These are phyloP conservation scores for Collybiopsis luxurians DNA, from an alignment of 768 basidiomycete species.

Conservation along the genomic window DNA sequence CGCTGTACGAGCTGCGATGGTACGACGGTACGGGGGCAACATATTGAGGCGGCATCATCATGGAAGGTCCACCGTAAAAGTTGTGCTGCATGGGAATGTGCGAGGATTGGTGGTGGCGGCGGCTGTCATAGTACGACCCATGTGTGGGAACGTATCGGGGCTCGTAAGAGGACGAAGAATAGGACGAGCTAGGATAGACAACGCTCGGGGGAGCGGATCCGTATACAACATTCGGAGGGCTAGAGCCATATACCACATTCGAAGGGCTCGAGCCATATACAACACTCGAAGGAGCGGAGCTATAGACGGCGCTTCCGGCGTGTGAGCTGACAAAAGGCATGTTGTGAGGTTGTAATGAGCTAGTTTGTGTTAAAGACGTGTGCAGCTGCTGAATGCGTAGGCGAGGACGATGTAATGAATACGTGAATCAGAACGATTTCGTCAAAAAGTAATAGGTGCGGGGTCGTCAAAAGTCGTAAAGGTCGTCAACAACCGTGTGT, in stretches of 20 bases:
- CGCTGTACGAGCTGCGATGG: not conserved
- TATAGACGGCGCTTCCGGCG: not conserved
- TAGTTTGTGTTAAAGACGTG: no score
- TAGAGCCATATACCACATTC: not conserved
- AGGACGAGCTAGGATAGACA: not conserved
- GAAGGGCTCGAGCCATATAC: not conserved
- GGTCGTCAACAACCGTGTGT: conserved; percentile 5
- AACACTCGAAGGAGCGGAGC: not conserved
- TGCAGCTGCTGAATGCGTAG: no score
- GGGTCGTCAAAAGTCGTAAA: not conserved
- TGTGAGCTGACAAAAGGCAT: not conserved
- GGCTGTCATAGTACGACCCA: not conserved
- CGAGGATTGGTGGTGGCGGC: not conserved
- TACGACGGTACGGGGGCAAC: not conserved
- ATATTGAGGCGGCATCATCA: not conserved
- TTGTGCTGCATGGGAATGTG: conserved; percentile 3
- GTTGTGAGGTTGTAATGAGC: not conserved
- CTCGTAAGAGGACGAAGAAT: not conserved
- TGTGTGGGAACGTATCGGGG: not conserved
- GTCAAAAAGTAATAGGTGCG: not conserved
- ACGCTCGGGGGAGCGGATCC: not conserved
- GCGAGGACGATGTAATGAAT: not conserved
- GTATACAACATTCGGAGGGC: not conserved
- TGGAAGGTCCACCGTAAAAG: conserved; percentile 2
- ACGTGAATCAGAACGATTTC: not conserved